phyloP scores from a whole-genome alignment of 768 basidiomycete species.

The Hygrophorus pudorinus region DNA sequence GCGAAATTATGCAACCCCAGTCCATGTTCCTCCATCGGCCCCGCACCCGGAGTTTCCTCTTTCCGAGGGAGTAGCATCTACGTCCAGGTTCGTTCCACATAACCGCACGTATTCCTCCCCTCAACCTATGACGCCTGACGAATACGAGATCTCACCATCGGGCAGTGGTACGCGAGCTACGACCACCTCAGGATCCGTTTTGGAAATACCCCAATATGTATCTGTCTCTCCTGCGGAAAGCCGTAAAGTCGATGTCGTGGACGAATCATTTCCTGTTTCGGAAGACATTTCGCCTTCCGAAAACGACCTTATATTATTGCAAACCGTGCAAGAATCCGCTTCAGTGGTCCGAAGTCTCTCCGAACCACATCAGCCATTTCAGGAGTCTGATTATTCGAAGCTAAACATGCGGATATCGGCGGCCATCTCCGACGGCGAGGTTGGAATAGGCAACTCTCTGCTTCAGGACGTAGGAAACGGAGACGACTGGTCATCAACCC shows the following conservation, averaged over 20 bases:
- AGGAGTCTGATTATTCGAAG: conserved; percentile 10
- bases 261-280: too few species aligned
- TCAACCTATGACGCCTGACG: too few species aligned
- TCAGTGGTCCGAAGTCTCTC: neutral
- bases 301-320: too few species aligned
- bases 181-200: neutral
- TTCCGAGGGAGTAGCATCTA: too few species aligned
- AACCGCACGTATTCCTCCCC: too few species aligned
- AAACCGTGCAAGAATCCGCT: too few species aligned
- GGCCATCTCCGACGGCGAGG: conserved; percentile 44
- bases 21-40: too few species aligned
- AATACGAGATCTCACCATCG: too few species aligned
- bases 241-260: neutral
- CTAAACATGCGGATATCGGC: conserved; percentile 21
- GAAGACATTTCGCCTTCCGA: too few species aligned
- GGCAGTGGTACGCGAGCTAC: neutral
- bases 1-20: neutral
- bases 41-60: too few species aligned
- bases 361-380: neutral
- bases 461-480: conserved; percentile 40
- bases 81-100: too few species aligned
- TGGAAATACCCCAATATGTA: neutral
- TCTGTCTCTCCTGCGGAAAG: neutral
- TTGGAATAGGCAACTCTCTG: conserved; percentile 62
- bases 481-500: conserved; percentile 13